Evolutionary conservation across 257 asterid genomes (phyloP).

Genomic region (Ophiorrhiza pumila): DNA sequence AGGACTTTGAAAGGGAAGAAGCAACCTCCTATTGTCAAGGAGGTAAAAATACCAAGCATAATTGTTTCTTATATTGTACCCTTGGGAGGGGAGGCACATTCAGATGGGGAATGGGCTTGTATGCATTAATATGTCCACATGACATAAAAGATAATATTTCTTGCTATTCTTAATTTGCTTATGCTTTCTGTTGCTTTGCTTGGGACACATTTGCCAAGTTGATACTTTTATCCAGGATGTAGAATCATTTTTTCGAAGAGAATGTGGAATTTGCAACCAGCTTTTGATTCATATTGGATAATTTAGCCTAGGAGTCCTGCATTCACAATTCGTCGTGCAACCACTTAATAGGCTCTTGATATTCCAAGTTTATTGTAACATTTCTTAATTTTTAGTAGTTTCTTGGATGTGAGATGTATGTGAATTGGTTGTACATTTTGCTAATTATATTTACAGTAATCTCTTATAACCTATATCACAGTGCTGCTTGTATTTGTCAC

Average conservation of each 20-base stretch:
- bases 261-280: slow-evolving; percentile 1
- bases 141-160: not conserved
- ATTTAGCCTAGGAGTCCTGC: not conserved
- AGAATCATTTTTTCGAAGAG: not conserved
- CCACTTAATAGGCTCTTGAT: not conserved
- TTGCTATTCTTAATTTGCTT: not conserved
- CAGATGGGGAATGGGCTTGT: not conserved
- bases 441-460: not conserved
- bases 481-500: not conserved
- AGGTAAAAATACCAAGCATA: slow-evolving; percentile 39
- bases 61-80: not conserved
- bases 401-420: not conserved
- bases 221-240: not conserved
- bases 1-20: slow-evolving; percentile 63
- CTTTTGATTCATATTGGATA: not conserved
- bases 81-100: not conserved
- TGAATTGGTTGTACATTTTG: not conserved
- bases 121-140: not conserved
- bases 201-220: not conserved
- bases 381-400: not conserved
- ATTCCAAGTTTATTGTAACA: not conserved
- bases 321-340: slow-evolving; percentile 1
- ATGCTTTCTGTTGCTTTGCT: not conserved
- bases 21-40: slow-evolving; percentile 64
- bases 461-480: not conserved